Base-by-base conservation (phyloP, 202 grass and related monocot genomes). In the Bolboschoenoplectus hybrid region DNA sequence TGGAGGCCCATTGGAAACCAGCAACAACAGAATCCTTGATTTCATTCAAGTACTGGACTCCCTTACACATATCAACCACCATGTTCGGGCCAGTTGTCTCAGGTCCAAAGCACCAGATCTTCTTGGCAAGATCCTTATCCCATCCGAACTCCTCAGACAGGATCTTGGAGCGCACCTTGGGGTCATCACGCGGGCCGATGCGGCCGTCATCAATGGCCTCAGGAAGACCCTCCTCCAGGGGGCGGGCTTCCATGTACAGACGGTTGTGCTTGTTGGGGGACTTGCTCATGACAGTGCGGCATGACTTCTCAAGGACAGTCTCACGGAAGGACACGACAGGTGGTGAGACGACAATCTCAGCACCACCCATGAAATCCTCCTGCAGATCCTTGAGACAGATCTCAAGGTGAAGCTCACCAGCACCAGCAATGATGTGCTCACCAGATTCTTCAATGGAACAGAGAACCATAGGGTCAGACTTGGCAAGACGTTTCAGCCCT, bases 361-460 rank as follows among this genome's bases (percentile, higher is more conserved):
- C 94, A 76, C 94, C 94, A 58, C 88, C 89, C 91, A 97, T 93
- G 80, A 97, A 91, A 82, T 93, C 87, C 5, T 93, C 88, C 85
- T 95, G 93, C 51, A 97, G 81, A 91, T 96, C 94, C 67, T 96
- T 93, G 84, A 96, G 80, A 67, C 94, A 96, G 40, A 93, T 91
- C 67, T 96, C 88, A 85, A 96, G 89, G 51, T 93, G 94, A 66
- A 93, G 89, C 52, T 96, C 94, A 34, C 91, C 91, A 67, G 91
- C 94, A 80, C 93, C 90, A 80, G 91, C 88, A 86, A 93, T 91
- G 14, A 89, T 93, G 63, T 89, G 89, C 76, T 91, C 87, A 17
- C 93, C 91, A 34, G 89, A 91, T 47, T 92, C 93, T 80, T 88
- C 88, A 3, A 91, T 71, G 1, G 76, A 74, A 45, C 89, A 95